Percentiles rank a stretch among this genome's conserved stretches.
Evolutionary conservation across 2,329 filamentous ascomycete genomes (phyloP).

Genomic region (Ophiostoma novo-ulmi): DNA sequence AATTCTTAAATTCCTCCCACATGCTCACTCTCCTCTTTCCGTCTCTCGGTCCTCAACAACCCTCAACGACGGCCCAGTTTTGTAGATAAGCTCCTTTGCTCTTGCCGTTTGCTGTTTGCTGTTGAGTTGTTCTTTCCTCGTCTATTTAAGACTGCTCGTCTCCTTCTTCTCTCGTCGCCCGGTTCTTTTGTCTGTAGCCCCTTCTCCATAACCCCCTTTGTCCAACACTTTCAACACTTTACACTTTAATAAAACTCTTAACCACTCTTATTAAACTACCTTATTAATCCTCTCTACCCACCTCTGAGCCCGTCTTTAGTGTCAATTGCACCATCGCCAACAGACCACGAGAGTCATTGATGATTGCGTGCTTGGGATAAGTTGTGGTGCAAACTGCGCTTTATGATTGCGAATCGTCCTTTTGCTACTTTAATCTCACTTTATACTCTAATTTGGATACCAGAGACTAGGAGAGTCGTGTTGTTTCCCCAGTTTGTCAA

Average conservation of each 20-base stretch:
- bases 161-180: background rate
- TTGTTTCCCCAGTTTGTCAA: background rate
- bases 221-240: background rate
- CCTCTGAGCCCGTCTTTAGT: slow-evolving; percentile 13
- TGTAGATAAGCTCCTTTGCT: background rate
- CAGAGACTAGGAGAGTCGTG: background rate
- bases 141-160: background rate
- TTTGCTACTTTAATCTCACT: background rate
- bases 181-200: background rate
- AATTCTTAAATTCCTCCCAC: background rate
- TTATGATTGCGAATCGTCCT: slow-evolving; percentile 17
- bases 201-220: background rate
- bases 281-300: background rate
- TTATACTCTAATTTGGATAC: background rate
- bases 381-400: slow-evolving; percentile 23
- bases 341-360: background rate
- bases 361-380: slow-evolving; percentile 24
- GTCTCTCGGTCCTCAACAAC: background rate
- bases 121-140: background rate
- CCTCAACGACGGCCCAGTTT: background rate
- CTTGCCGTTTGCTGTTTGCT: background rate
- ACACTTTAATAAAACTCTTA: background rate
- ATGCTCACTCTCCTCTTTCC: background rate
- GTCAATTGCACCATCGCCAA: slow-evolving; percentile 25
- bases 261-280: background rate